phyloP scores from a whole-genome alignment of 164 flowering plant genomes.

The Cinnamomum micranthum region DNA sequence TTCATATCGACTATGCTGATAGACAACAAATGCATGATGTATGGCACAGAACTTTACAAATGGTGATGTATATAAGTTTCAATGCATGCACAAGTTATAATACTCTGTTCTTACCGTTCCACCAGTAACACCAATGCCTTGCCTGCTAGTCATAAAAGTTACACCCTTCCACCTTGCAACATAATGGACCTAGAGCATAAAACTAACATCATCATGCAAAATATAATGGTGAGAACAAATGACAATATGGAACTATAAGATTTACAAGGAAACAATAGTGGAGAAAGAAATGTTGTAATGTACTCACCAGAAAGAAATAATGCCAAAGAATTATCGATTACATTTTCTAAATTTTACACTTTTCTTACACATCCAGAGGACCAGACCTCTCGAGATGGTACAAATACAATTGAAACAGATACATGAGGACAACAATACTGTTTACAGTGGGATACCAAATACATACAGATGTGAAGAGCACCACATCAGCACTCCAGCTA shows the following conservation, averaged over 20 bases:
- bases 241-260: neutral
- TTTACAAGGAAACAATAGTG: neutral
- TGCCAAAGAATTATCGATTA: no score
- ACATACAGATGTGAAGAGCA: no score
- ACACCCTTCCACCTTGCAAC: constrained; percentile 94
- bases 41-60: neutral
- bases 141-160: constrained; percentile 97
- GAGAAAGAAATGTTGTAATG: neutral
- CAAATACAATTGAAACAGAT: no score
- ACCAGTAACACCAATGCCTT: constrained; percentile 94
- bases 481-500: no score
- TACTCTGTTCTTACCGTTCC: constrained; percentile 60
- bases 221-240: neutral
- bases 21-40: neutral
- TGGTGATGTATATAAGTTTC: neutral
- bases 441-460: no score
- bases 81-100: neutral
- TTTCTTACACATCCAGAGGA: no score
- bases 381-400: no score
- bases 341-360: no score
- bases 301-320: no score
- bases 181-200: constrained; percentile 73
- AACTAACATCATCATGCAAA: constrained; percentile 1
- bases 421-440: no score
- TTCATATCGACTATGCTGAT: neutral